Evolutionary conservation across 176 grass and related monocot species (phyloP), one percentile per base, ranked within the genome.

Genomic region (Olyra latifolia): DNA sequence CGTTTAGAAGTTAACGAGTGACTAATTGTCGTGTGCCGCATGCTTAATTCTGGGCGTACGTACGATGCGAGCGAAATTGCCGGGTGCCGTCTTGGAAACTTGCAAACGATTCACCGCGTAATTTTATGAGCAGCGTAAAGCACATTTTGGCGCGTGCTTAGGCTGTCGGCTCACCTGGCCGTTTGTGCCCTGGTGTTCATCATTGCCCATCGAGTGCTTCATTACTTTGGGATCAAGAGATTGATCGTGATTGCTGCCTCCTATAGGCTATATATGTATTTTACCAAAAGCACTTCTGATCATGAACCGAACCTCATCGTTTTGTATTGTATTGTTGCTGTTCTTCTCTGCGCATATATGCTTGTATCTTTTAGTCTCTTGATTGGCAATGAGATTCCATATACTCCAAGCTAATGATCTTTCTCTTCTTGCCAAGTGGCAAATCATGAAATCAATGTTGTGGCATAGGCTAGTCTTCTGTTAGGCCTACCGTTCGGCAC

Each of bases 401-500:
- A 3, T 27, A 7, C 5, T 2, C 44, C 24, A 55, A 35, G 55
- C 55, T 46, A 25, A 24, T 73, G 48, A 64, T 70, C 63, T 35
- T 66, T 58, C 12, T 62, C 17, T 38, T 70, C 54, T 71, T 77
- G 79, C 64, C 55, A 71, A 83, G 32, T 64, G 59, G 11, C 43
- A 23, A 16, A 0, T 35, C 32, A 35, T 35, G 32, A 35, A 3
- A 35, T 35, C 32, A 35, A 35, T 30, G 63, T 17, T 70, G 61
- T 6, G 17, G 76, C 64, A 43, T 48, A 44, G 27, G 14, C n/a
- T n/a, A n/a, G n/a, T 38, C 12, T 76, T 87, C 71, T 29, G 59
- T 88, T 79, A 68, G 66, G 48, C 80, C 80, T 79, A 72, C 75
- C 49, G 67, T 79, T 74, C 14, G 60, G 49, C 86, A 74, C 71